Conservation (phyloP, 257 asterid species). For the Asclepias syriaca region DNA sequence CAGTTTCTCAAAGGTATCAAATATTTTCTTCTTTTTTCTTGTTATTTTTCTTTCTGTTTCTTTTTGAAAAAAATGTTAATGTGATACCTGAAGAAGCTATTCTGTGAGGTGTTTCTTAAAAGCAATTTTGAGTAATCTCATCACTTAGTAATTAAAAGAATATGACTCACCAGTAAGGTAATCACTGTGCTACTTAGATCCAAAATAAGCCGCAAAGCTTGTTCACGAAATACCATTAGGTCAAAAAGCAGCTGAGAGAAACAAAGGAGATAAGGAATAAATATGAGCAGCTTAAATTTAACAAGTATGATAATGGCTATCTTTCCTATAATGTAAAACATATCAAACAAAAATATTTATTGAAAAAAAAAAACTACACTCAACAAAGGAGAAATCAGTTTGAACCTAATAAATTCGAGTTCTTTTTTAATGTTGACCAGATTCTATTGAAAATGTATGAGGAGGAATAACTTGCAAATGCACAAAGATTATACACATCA, state of each 20-base stretch:
- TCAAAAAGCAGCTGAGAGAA: slow-evolving; percentile 88
- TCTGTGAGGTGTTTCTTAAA: not conserved
- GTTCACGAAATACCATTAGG: slow-evolving; percentile 97
- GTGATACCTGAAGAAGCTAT: too few relatives aligned
- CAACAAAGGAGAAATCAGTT: not conserved
- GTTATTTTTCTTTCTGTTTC: too few relatives aligned
- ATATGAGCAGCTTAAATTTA: not conserved
- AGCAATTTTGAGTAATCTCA: not conserved
- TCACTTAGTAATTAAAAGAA: slow-evolving; percentile 11
- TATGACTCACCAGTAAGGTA: slow-evolving; percentile 83
- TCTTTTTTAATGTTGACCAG: not conserved
- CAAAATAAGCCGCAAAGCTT: slow-evolving; percentile 92
- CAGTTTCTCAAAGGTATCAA: not conserved
- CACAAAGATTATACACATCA: not conserved
- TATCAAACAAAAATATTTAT: not conserved
- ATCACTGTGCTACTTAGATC: slow-evolving; percentile 98
- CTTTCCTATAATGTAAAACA: not conserved
- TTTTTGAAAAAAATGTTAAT: too few relatives aligned
- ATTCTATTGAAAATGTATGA: not conserved
- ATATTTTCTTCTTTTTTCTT: too few relatives aligned
- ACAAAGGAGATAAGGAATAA: slow-evolving; percentile 18
- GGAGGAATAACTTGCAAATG: not conserved
- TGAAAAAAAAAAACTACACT: not conserved
- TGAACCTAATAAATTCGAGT: not conserved
- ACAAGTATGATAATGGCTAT: not conserved